These are phyloP conservation scores for Leucogyrophana mollusca DNA, from an alignment of 768 basidiomycete genomes.

Conservation along the genomic window DNA sequence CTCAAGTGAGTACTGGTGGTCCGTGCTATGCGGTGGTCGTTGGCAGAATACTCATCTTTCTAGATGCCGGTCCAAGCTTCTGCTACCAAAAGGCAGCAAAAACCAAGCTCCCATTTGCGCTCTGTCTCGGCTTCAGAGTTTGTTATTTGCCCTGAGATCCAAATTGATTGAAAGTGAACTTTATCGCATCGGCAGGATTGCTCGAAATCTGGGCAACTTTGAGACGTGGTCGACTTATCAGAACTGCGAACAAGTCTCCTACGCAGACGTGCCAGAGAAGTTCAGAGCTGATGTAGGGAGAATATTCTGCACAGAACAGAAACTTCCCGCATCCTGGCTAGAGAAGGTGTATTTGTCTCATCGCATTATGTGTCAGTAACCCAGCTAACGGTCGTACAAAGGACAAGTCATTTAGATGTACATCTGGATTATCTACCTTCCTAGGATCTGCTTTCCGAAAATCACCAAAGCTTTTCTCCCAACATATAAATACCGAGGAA, in stretches of 20 bases:
- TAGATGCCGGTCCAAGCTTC: background rate
- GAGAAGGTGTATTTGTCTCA: conserved; percentile 30
- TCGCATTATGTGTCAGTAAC: background rate
- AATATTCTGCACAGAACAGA: conserved; percentile 37
- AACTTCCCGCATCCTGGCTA: conserved; percentile 42
- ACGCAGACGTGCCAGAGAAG: conserved; percentile 41
- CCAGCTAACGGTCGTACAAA: background rate
- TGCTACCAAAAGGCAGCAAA: conserved; percentile 12
- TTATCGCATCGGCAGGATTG: conserved; percentile 36
- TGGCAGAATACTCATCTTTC: background rate
- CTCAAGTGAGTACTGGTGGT: no score
- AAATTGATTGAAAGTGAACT: conserved; percentile 1
- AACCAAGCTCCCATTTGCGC: conserved; percentile 24
- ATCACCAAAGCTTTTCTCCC: conserved; percentile 41
- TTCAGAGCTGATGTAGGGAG: conserved; percentile 33
- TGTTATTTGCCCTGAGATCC: conserved; percentile 10
- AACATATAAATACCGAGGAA: conserved; percentile 13
- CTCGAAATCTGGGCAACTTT: conserved; percentile 45
- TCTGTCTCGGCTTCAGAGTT: conserved; percentile 49
- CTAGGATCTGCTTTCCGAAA: conserved; percentile 29
- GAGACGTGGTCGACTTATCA: conserved; percentile 53
- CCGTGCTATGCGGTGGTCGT: no score
- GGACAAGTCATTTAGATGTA: conserved; percentile 1
- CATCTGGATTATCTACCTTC: conserved; percentile 19
- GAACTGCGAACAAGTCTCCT: conserved; percentile 47